Conservation (phyloP, 2,329 filamentous ascomycete species). For the Trichoderma hamatum region DNA sequence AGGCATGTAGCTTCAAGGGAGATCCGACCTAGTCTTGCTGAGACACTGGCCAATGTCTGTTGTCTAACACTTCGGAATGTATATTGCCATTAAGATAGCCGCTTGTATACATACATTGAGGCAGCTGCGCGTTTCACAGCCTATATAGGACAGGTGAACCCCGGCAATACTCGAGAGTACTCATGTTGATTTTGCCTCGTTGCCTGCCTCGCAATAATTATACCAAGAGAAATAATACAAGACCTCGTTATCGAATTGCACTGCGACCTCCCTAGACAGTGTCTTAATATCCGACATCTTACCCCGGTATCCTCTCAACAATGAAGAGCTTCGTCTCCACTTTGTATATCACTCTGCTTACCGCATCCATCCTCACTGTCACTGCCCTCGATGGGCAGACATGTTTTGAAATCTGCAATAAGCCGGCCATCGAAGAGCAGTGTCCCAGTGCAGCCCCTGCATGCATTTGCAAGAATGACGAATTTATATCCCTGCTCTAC, state of each 20-base stretch:
- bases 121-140: neutral
- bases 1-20: neutral
- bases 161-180: neutral
- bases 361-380: neutral
- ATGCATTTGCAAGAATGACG: constrained; percentile 21
- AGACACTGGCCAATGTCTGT: neutral
- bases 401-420: constrained; percentile 19
- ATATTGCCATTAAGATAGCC: neutral
- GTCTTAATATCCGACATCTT: neutral
- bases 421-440: constrained; percentile 13
- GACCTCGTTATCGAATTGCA: neutral
- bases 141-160: constrained; percentile 3
- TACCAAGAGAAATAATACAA: neutral
- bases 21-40: neutral
- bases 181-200: neutral
- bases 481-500: constrained; percentile 17
- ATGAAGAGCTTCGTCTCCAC: constrained; percentile 18
- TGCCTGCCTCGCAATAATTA: neutral
- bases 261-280: neutral
- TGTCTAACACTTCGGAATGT: neutral
- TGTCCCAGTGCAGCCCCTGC: constrained; percentile 3
- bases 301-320: neutral
- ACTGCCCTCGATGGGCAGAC: constrained; percentile 14
- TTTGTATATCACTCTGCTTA: constrained; percentile 7
- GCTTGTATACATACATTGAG: neutral